phyloP scores from a whole-genome alignment of 2,329 filamentous ascomycete species.

The Pestalotiopsis sp. region DNA sequence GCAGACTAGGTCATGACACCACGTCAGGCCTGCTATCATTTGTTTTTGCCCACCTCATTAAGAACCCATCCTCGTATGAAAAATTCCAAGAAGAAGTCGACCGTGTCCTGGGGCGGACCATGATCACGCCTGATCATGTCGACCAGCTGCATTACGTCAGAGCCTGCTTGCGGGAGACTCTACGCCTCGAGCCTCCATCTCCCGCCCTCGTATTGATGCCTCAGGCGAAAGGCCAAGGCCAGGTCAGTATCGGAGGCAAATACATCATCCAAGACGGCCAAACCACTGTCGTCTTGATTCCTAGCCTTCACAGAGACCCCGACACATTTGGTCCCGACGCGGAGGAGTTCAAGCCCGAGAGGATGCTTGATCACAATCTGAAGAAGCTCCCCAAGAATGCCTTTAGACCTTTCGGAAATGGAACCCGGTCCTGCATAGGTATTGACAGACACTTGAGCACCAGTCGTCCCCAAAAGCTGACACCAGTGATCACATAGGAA shows the following conservation, averaged over 20 bases:
- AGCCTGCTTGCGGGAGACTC: conserved; percentile 58
- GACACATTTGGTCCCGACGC: neutral
- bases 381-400: conserved; percentile 62
- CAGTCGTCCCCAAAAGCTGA: neutral
- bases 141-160: conserved; percentile 66
- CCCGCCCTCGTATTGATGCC: conserved; percentile 27
- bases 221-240: neutral
- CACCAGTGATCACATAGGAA: neutral
- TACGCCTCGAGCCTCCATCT: conserved; percentile 45
- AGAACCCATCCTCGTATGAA: conserved; percentile 59
- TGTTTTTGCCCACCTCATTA: conserved; percentile 65
- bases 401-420: conserved; percentile 78
- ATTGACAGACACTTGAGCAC: conserved; percentile 40
- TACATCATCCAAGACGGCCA: neutral
- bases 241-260: neutral
- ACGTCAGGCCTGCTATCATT: conserved; percentile 70
- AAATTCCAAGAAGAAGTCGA: conserved; percentile 72
- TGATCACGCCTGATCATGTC: conserved; percentile 63
- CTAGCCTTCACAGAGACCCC: neutral
- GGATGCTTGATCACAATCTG: conserved; percentile 72
- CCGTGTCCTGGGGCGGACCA: conserved; percentile 58
- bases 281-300: neutral
- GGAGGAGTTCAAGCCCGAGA: conserved; percentile 51
- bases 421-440: conserved; percentile 71
- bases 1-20: conserved; percentile 68